A percentile compares a stretch with the other conserved stretches of the same genome.
These are phyloP conservation scores for Craspedostauros australis DNA, from an alignment of 108 stramenopile species.

Conservation along the genomic window DNA sequence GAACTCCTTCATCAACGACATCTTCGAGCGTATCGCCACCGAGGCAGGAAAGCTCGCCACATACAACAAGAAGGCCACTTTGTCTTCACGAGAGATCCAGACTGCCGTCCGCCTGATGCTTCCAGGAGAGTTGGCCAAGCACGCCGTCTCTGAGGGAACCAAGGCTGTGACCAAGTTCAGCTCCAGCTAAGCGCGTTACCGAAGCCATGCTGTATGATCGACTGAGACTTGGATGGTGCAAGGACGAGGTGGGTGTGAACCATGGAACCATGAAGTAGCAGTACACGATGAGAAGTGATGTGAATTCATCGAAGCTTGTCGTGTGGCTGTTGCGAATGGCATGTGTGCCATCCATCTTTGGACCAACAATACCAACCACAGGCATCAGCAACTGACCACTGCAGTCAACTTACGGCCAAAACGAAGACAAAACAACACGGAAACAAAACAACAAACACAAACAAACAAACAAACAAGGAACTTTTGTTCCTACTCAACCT, in stretches of 20 bases:
- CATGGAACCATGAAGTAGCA: no score
- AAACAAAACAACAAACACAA: no score
- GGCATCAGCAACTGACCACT: neutral
- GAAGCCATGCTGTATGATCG: neutral
- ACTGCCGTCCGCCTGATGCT: constrained; percentile 92
- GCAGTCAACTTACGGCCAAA: no score
- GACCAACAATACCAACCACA: neutral
- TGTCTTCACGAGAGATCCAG: constrained; percentile 88
- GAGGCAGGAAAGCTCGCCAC: constrained; percentile 87
- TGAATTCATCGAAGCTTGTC: no score
- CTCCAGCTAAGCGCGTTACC: constrained; percentile 30
- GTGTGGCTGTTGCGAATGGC: constrained; percentile 11
- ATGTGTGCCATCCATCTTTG: constrained; percentile 5
- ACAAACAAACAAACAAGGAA: constrained; percentile 20
- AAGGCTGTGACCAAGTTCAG: constrained; percentile 65
- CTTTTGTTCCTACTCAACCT: constrained; percentile 24
- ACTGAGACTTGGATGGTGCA: constrained; percentile 17
- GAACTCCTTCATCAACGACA: constrained; percentile 95
- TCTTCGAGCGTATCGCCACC: constrained; percentile 86
- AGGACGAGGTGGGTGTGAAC: no score
- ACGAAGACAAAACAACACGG: no score
- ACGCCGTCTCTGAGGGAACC: constrained; percentile 69
- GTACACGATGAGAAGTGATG: no score
- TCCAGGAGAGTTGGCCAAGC: constrained; percentile 90
- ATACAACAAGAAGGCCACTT: constrained; percentile 92